Percentiles rank a stretch among this genome's conserved stretches.
phyloP scores from a whole-genome alignment of 768 basidiomycete genomes.

The Leccinum subtestaceum region DNA sequence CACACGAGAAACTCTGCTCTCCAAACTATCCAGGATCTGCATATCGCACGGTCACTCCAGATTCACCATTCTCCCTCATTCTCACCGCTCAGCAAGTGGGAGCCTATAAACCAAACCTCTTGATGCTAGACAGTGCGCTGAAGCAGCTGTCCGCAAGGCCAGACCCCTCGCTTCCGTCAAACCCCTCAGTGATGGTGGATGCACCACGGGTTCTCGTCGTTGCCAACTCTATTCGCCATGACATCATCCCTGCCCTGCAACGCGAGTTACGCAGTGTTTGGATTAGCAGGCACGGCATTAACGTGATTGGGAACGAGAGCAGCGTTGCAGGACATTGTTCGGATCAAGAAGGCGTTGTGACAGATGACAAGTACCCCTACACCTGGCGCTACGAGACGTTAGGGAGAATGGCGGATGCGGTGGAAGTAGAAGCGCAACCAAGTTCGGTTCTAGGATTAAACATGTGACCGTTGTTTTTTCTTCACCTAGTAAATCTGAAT shows the following conservation, averaged over 20 bases:
- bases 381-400: constrained; percentile 58
- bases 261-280: constrained; percentile 60
- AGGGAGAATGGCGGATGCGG: constrained; percentile 57
- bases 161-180: constrained; percentile 18
- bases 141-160: constrained; percentile 24
- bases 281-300: constrained; percentile 50
- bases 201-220: constrained; percentile 53
- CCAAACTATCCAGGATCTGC: constrained; percentile 15
- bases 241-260: constrained; percentile 58
- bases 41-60: constrained; percentile 41
- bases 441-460: not conserved
- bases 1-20: constrained; percentile 47
- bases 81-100: constrained; percentile 71
- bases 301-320: constrained; percentile 36
- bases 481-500: not conserved
- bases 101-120: constrained; percentile 66
- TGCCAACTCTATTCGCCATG: constrained; percentile 66
- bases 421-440: constrained; percentile 39
- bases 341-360: constrained; percentile 15
- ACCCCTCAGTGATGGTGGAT: constrained; percentile 28
- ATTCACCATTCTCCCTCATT: constrained; percentile 62
- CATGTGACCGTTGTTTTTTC: not conserved
- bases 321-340: constrained; percentile 30
- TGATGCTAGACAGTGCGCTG: constrained; percentile 36
- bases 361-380: constrained; percentile 34